phyloP scores from a whole-genome alignment of 1,284 basidiomycete species.

The Apiotrichum veenhuisii region DNA sequence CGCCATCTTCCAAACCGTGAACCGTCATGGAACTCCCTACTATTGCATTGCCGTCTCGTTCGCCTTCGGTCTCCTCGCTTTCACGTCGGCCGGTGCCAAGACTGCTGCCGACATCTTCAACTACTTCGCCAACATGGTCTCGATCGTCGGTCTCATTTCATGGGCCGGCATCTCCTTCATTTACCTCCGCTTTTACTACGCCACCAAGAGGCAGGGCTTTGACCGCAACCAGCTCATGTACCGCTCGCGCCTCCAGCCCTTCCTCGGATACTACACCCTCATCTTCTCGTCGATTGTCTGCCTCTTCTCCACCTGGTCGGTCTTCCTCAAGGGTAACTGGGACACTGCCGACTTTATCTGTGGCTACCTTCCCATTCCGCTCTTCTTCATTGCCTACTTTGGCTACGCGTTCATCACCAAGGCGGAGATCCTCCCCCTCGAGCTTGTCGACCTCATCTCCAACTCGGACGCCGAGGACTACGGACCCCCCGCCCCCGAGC shows the following conservation, averaged over 20 bases:
- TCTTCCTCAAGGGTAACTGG: slow-evolving; percentile 19
- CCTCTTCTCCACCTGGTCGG: slow-evolving; percentile 6
- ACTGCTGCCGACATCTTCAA: slow-evolving; percentile 66
- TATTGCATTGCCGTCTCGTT: slow-evolving; percentile 57
- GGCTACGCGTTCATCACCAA: slow-evolving; percentile 42
- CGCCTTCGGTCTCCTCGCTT: slow-evolving; percentile 59
- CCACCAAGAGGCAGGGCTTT: slow-evolving; percentile 66
- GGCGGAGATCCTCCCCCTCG: slow-evolving; percentile 24
- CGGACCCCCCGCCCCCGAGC: not conserved
- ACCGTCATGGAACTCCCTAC: slow-evolving; percentile 30
- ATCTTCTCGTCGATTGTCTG: slow-evolving; percentile 20
- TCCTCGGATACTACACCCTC: slow-evolving; percentile 46
- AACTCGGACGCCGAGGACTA: slow-evolving; percentile 13
- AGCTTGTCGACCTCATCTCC: slow-evolving; percentile 33
- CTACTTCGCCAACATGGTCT: slow-evolving; percentile 68
- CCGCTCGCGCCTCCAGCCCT: slow-evolving; percentile 57
- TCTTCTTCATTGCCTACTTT: slow-evolving; percentile 47
- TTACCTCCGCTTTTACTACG: slow-evolving; percentile 74
- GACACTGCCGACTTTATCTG: slow-evolving; percentile 12
- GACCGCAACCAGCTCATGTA: slow-evolving; percentile 57
- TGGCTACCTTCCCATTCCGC: slow-evolving; percentile 14
- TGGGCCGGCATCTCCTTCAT: slow-evolving; percentile 81
- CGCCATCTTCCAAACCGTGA: slow-evolving; percentile 25
- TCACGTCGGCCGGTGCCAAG: slow-evolving; percentile 57
- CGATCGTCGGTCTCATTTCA: slow-evolving; percentile 57